Percentiles rank a stretch among this genome's conserved stretches.
phyloP scores from a whole-genome alignment of 2,329 filamentous ascomycete genomes.

The Kalaharituber pfeilii region DNA sequence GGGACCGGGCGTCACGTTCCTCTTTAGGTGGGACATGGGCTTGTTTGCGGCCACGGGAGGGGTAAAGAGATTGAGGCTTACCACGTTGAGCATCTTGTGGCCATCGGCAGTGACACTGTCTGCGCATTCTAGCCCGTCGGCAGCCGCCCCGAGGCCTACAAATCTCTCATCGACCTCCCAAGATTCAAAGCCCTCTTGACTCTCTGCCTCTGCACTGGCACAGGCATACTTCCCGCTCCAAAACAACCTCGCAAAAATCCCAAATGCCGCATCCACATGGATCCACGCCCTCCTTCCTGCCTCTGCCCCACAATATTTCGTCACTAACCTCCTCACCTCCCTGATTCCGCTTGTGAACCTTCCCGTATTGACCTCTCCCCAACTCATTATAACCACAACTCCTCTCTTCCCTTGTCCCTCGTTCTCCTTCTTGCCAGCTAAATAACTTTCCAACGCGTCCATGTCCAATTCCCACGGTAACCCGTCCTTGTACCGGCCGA shows the following conservation, averaged over 20 bases:
- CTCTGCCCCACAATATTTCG: conserved; percentile 40
- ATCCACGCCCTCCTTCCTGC: conserved; percentile 46
- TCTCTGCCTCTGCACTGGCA: conserved; percentile 26
- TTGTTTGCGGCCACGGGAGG: conserved; percentile 26
- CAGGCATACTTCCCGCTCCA: conserved; percentile 24
- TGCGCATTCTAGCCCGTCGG: conserved; percentile 41
- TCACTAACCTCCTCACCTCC: conserved; percentile 49
- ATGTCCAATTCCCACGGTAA: conserved; percentile 53
- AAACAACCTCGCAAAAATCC: conserved; percentile 57
- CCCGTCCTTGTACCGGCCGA: conserved; percentile 34
- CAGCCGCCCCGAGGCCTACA: neutral
- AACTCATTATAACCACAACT: conserved; percentile 66
- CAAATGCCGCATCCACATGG: conserved; percentile 80
- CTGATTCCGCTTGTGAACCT: conserved; percentile 43
- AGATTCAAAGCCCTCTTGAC: no score
- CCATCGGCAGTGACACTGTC: conserved; percentile 77
- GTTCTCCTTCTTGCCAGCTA: conserved; percentile 19
- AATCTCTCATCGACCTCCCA: neutral
- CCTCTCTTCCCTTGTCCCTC: conserved; percentile 31
- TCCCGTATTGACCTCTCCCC: conserved; percentile 81
- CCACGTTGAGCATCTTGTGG: conserved; percentile 85
- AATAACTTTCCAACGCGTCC: conserved; percentile 19
- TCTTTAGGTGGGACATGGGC: no score
- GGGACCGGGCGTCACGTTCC: no score
- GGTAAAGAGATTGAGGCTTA: conserved; percentile 29